phyloP scores from a whole-genome alignment of 306 rosid genomes.

The Prunus padus region DNA sequence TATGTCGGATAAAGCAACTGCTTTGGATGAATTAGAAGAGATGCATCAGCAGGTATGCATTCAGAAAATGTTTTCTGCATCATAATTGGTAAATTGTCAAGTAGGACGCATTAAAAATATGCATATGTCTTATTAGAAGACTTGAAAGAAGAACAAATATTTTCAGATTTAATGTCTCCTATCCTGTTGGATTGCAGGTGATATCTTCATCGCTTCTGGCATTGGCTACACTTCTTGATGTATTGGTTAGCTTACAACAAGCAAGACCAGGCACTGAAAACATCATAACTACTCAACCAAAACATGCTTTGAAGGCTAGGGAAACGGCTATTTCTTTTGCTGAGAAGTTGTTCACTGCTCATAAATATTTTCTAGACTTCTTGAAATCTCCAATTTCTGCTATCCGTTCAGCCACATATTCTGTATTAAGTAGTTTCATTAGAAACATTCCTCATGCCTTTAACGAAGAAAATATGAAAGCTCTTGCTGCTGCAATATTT shows the following conservation, averaged over 20 bases:
- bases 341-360: constrained; percentile 70
- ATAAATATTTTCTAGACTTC: constrained; percentile 62
- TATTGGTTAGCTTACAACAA: constrained; percentile 51
- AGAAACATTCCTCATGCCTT: constrained; percentile 73
- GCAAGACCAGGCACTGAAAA: constrained; percentile 57
- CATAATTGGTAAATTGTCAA: background rate
- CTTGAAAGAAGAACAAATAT: background rate
- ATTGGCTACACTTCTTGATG: constrained; percentile 88
- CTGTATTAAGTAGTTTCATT: constrained; percentile 66
- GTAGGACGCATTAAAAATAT: background rate
- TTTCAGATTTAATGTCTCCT: constrained; percentile 13
- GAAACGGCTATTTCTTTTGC: constrained; percentile 69
- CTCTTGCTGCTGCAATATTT: constrained; percentile 63
- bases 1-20: constrained; percentile 79
- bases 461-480: constrained; percentile 67
- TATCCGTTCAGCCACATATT: constrained; percentile 82
- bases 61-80: constrained; percentile 6
- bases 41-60: constrained; percentile 80
- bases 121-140: constrained; percentile 13
- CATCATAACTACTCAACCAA: constrained; percentile 50
- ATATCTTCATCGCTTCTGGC: constrained; percentile 86
- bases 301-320: constrained; percentile 75
- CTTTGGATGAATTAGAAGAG: constrained; percentile 84
- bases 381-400: constrained; percentile 69
- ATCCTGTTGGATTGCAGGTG: constrained; percentile 54